Percentiles rank a stretch among this genome's conserved stretches.
These are phyloP conservation scores for Striga hermonthica DNA, from an alignment of 305 asterid species.

Conservation along the genomic window DNA sequence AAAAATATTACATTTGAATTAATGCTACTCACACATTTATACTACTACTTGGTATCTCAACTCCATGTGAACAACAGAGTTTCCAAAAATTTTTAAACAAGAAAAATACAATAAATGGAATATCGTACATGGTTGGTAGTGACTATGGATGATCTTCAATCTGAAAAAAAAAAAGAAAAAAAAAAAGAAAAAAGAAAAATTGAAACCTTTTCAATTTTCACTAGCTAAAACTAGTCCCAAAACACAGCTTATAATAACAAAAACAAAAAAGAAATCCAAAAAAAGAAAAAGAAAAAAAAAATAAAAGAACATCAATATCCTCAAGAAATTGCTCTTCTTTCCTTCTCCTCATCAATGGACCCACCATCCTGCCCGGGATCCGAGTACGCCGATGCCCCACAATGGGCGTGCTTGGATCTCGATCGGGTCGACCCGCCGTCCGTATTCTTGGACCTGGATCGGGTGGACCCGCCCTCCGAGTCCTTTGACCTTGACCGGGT, in stretches of 20 bases:
- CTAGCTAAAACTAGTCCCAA: constrained; percentile 9
- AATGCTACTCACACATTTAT: neutral
- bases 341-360: neutral
- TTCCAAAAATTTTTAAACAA: neutral
- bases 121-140: neutral
- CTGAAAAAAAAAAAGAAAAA: no score
- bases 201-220: neutral
- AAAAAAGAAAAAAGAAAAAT: no score
- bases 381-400: neutral
- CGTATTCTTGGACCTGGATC: neutral
- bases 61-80: neutral
- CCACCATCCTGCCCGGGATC: neutral
- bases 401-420: neutral
- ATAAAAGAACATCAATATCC: neutral
- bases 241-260: neutral
- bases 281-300: no score
- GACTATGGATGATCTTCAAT: neutral
- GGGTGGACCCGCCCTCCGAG: neutral
- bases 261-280: neutral
- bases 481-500: no score
- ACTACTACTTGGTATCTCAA: constrained; percentile 3
- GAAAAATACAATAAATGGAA: neutral
- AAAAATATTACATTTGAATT: neutral
- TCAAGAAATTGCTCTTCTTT: constrained; percentile 12
- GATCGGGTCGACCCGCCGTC: neutral